Evolutionary conservation across 1,284 basidiomycete species (phyloP), one percentile per base, ranked within the genome.

Genomic region (Ustilago trichophora): DNA sequence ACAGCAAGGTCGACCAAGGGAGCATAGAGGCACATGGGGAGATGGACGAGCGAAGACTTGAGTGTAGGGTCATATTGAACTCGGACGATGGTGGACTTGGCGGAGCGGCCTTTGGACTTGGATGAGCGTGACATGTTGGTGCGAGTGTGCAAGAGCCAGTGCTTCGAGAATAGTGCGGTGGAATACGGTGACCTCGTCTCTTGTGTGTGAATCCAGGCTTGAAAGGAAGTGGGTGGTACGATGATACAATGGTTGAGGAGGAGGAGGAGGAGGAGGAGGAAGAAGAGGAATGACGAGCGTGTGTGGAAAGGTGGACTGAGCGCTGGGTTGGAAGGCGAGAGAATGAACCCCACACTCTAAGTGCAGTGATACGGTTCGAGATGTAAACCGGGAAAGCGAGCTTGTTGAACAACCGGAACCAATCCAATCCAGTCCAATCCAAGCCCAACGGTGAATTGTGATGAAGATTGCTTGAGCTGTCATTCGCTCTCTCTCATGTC

Each of bases 1-100:
- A 81, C 72, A n/a, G 72, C 62, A 21, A 76, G 72, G 35, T 76
- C 73, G 21, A 79, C 56, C 24, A 81, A 59, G 3, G 79, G 76
- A 7, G 70, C 72, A 46, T 80, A 77, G 36, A 81, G 70, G 32
- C 70, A 67, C 38, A 73, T 60, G 36, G 79, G 79, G 11, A 81
- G 60, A 42, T 81, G 75, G 31, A 77, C 78, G 22, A 81, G 68
- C 37, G 75, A 76, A 2, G 75, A 73, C 46, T 71, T 75, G 55
- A 81, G 66, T 4, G 55, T 50, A 10, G 71, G 35, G 48, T 80
- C 78, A 40, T 76, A 60, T 11, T 63, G 71, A 5, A 77, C 47
- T 6, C 66, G 62, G 22, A 65, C 67, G 24, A 50, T 19, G 33
- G 67, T 70, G 26, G 62, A 47, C 43, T 70, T 70, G 49, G 67